Base-by-base conservation (phyloP, 257 asterid species). In the Gynochthodes officinalis region DNA sequence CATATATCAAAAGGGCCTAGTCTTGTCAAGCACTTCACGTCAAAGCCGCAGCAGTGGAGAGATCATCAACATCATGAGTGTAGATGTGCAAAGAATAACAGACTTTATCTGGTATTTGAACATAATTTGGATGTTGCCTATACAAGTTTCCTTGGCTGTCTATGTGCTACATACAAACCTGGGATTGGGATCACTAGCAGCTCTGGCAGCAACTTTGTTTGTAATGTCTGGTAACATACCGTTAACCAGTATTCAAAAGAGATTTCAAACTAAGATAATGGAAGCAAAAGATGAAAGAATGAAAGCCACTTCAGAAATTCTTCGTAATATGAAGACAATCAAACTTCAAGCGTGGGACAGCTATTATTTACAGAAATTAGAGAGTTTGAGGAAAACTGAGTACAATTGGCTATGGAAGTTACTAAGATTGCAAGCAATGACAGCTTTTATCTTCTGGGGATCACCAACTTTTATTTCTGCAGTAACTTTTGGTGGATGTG, bases 311-410 rank as follows among this genome's bases (percentile, higher is more conserved):
- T 86, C 99, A 19, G 99, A 94, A 79, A 85, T 94, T 65, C 88
- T 91, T 43, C 77, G 92, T 39, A 84, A 86, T 72, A 89, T 94
- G 89, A 91, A 91, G 86, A 94, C 97, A 33, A 87, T 94, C 58
- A 94, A 94, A 76, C 88, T 91, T 74, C 98, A 94, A 79, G 97
- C 95, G 14, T 94, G 99, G 98, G 97, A 94, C 77, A 80, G 64
- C 60, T 84, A 80, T 72, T 90, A 83, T 78, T 88, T 88, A n/a
- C 72, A 84, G 53, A 94, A 84, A 77, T 80, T 94, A 2, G 86
- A 78, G 64, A 66, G 55, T 60, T 74, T 89, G 68, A 82, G 99
- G 76, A 84, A 79, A 54, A 77, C 68, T 1, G 98, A 94, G 82
- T 86, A 79, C 77, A 80, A 62, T 64, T 94, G 99, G 99, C 83